Evolutionary conservation across 257 asterid species (phyloP), one percentile per base, ranked within the genome.

Genomic region (Fraxinus excelsior): DNA sequence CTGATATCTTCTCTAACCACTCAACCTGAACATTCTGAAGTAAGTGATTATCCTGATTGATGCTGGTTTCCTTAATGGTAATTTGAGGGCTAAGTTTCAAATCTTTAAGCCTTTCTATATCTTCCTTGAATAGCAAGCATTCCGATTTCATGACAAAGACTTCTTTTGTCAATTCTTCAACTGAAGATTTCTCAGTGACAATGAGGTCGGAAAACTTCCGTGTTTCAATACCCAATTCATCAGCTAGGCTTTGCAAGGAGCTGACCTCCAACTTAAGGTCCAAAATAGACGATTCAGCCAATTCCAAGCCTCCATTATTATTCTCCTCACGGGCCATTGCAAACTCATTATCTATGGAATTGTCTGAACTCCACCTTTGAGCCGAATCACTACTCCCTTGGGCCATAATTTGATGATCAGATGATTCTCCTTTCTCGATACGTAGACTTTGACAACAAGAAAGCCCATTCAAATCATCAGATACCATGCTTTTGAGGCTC

Each of bases 191-290:
- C 89, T 96, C 97, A 35, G 95, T 77, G 32, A 81, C 80, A 81
- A 96, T 90, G 44, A 83, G 78, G 53, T 74, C 85, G 11, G 94
- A 84, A 37, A 89, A 80, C 67, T 87, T 91, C 6, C 82, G 91
- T 2, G 94, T 88, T 84, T 93, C 97, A 46, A 84, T 70, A 69
- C 97, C 93, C 67, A 90, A 74, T 79, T 90, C 95, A 80, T 92
- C 90, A 23, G 97, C 91, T 71, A 90, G 81, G 74, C 86, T 85
- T 83, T 91, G 97, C 88, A 93, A 84, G 51, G 97, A 84, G 86
- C 77, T 84, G 35, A 96, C 90, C 84, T 96, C 99, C 44, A 90
- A 78, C 90, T 93, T 91, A 74, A 96, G 93, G 84, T 88, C 88
- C 76, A 83, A 85, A 70, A 91, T 77, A 70, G 97, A 89, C 2